Evolutionary conservation across 1,284 basidiomycete species (phyloP), one percentile per base, ranked within the genome.

Genomic region (Schizophyllum amplum): DNA sequence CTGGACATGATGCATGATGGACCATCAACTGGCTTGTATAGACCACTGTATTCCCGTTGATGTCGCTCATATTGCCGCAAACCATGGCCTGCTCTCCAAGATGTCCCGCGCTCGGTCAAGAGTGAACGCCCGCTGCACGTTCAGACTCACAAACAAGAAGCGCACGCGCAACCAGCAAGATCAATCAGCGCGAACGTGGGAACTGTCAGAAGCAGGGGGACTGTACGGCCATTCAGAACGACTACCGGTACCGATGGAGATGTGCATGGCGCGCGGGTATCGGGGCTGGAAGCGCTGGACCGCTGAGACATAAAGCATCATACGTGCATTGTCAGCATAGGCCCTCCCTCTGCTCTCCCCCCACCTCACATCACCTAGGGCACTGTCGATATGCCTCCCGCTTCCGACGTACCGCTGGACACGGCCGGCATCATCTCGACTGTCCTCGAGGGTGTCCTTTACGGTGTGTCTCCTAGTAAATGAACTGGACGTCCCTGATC

Each of bases 341-440:
- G 33, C 33, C 33, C 7, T 42, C 17, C 33, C 17, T 42, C 13
- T 42, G 13, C 33, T 42, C 33, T 42, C 17, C 33, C 33, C 13
- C 33, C 33, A 42, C 33, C 33, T 42, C 33, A 9, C 33, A 13
- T 17, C 33, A 42, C 17, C 7, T 9, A 13, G 13, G 33, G 2
- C 17, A 42, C 33, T 13, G 13, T 17, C 33, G 33, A 9, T 2
- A 42, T 42, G 33, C 13, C 33, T 17, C 33, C 33, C 33, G 33
- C 33, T 13, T 9, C 13, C 11, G 33, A 42, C 33, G 17, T 42
- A 9, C 13, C 11, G 5, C 54, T 20, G 4, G 60, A 61, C 54
- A 55, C 55, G 33, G 55, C 56, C 1, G 58, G 26, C 13, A 17
- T 61, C 2, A 9, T 61, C 21, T 59, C 58, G 9, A 59, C 60